Conservation (phyloP, 352 stramenopile genomes). For the Phytophthora tentaculata region DNA sequence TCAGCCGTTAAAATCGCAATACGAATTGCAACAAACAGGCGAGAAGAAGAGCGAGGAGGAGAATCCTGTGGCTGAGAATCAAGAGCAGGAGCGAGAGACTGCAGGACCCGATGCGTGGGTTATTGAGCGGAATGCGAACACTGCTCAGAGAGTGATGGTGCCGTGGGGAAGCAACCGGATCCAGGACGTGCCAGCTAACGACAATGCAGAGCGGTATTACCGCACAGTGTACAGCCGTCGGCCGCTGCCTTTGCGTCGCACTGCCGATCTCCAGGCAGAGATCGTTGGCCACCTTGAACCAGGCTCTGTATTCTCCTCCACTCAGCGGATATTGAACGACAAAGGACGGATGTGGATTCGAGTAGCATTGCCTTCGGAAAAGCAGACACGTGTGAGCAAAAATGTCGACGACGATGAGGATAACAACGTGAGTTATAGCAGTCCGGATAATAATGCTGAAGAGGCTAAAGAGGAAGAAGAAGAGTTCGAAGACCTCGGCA, state of each 20-base stretch:
- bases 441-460: conserved; percentile 41
- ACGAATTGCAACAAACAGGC: conserved; percentile 13
- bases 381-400: conserved; percentile 9
- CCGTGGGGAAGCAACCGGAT: conserved; percentile 57
- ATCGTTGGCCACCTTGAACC: conserved; percentile 63
- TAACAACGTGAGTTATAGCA: conserved; percentile 21
- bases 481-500: conserved; percentile 31
- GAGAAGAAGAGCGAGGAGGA: conserved; percentile 32
- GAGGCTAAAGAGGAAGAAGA: conserved; percentile 45
- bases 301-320: conserved; percentile 61
- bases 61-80: conserved; percentile 21
- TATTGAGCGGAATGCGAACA: conserved; percentile 79
- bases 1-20: conserved; percentile 25
- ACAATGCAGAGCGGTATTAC: conserved; percentile 68
- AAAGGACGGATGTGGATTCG: conserved; percentile 74
- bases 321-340: conserved; percentile 56
- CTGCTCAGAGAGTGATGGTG: conserved; percentile 62
- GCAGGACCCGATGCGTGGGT: conserved; percentile 60
- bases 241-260: conserved; percentile 57
- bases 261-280: conserved; percentile 51
- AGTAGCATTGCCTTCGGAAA: conserved; percentile 42
- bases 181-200: conserved; percentile 33
- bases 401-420: conserved; percentile 14
- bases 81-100: conserved; percentile 18
- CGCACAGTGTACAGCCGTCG: conserved; percentile 71